These are phyloP conservation scores for Rhodotorula babjevae DNA, from an alignment of 768 basidiomycete species.

Conservation along the genomic window DNA sequence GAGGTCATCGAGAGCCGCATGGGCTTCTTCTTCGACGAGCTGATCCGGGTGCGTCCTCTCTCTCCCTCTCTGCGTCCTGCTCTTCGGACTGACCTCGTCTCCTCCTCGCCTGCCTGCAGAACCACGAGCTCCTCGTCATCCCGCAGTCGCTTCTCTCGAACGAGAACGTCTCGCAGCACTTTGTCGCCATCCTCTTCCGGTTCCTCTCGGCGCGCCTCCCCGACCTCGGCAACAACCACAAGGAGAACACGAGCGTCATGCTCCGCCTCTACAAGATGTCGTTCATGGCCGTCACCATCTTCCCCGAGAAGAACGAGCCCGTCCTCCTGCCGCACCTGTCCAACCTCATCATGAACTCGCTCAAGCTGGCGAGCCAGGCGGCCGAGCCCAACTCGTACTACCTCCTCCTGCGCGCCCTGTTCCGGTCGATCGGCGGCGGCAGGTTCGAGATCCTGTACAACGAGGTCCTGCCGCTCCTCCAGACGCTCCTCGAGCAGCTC, in stretches of 20 bases:
- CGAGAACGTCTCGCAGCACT: conserved; percentile 67
- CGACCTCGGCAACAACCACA: conserved; percentile 62
- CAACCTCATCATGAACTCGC: conserved; percentile 91
- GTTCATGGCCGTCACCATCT: conserved; percentile 74
- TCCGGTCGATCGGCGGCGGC: conserved; percentile 87
- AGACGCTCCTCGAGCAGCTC: conserved; percentile 92
- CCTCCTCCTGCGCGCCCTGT: conserved; percentile 81
- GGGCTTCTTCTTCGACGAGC: conserved; percentile 75
- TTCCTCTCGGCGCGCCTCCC: conserved; percentile 78
- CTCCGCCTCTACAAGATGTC: conserved; percentile 94
- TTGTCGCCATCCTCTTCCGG: conserved; percentile 81
- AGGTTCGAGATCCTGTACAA: conserved; percentile 91
- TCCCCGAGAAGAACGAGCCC: conserved; percentile 72
- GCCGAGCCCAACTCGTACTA: conserved; percentile 88
- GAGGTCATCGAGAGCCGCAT: conserved; percentile 94
- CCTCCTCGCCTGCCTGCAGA: conserved; percentile 54
- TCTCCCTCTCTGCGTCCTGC: too few relatives aligned
- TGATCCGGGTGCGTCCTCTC: conserved; percentile 30
- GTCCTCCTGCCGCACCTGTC: conserved; percentile 90
- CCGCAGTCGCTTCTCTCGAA: conserved; percentile 76
- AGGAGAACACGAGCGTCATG: conserved; percentile 71
- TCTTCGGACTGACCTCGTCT: conserved; percentile 44
- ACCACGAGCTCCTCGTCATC: conserved; percentile 73
- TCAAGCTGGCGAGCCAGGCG: conserved; percentile 86
- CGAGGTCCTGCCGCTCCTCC: conserved; percentile 88